A percentile compares a stretch with the other conserved stretches of the same genome.
Conservation (phyloP, 1,139 yeast species). For the Lodderomyces parapsilosis region DNA sequence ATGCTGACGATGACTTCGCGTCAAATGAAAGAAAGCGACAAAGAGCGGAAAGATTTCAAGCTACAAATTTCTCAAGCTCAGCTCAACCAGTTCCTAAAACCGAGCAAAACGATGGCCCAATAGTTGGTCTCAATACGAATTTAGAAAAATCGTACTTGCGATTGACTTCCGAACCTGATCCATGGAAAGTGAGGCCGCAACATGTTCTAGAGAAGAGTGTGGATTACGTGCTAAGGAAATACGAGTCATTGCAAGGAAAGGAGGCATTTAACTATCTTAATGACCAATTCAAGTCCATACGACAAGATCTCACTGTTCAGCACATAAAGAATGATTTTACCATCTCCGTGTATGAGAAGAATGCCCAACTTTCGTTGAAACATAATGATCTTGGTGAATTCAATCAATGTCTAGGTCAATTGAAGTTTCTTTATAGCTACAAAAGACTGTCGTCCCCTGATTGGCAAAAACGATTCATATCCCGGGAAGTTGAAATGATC, state of each 20-base stretch:
- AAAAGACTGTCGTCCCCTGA: constrained; percentile 14
- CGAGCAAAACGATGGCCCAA: constrained; percentile 4
- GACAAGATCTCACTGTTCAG: constrained; percentile 94
- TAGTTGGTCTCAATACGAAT: constrained; percentile 59
- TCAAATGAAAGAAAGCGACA: constrained; percentile 42
- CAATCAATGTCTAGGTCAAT: constrained; percentile 89
- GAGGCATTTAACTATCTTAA: constrained; percentile 69
- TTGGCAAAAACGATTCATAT: constrained; percentile 16
- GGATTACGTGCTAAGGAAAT: constrained; percentile 53
- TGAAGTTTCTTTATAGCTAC: constrained; percentile 57
- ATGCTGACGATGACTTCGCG: constrained; percentile 20
- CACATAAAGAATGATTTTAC: constrained; percentile 80
- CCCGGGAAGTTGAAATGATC: constrained; percentile 57
- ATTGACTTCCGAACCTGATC: constrained; percentile 90
- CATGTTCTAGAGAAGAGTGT: constrained; percentile 59
- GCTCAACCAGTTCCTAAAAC: constrained; percentile 4
- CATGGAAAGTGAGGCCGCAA: constrained; percentile 76
- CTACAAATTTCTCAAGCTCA: constrained; percentile 2
- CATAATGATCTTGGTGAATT: constrained; percentile 88
- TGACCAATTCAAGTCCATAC: constrained; percentile 85
- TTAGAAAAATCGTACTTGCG: constrained; percentile 80
- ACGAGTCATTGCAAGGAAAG: constrained; percentile 37
- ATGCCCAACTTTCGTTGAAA: constrained; percentile 83
- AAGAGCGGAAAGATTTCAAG: constrained; percentile 51
- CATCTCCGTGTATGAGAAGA: constrained; percentile 76